These are phyloP conservation scores for Hsuehochloa calcarea DNA, from an alignment of 176 grass and related monocot genomes.

Conservation along the genomic window DNA sequence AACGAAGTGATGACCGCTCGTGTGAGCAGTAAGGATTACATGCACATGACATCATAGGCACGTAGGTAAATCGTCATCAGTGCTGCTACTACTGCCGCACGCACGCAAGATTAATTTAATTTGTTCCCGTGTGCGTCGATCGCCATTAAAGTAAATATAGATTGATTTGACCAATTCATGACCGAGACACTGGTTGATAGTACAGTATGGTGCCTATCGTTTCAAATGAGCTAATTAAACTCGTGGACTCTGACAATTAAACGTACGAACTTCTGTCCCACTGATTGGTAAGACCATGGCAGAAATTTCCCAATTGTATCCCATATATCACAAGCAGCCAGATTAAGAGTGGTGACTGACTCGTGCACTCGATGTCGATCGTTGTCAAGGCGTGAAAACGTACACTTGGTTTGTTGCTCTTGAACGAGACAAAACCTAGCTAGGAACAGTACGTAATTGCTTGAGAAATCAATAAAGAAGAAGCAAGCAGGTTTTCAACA, in stretches of 20 bases:
- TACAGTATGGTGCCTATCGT: not conserved
- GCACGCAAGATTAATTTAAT: not conserved
- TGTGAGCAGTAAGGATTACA: not conserved
- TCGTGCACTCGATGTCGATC: not conserved
- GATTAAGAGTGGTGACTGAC: not conserved
- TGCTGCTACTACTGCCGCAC: not conserved
- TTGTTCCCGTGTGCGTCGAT: not conserved
- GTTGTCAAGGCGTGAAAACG: conserved; percentile 6
- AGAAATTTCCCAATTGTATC: not conserved
- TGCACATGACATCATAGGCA: not conserved
- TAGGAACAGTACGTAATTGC: not conserved
- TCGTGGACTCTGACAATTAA: not conserved
- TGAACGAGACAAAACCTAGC: not conserved
- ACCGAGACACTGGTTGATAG: not conserved
- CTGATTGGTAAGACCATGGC: conserved; percentile 15
- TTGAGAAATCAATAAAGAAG: not conserved
- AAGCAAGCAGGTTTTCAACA: not conserved
- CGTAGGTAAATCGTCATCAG: not conserved
- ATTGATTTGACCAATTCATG: not conserved
- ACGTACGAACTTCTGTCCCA: not conserved
- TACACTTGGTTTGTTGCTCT: not conserved
- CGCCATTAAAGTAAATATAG: not conserved
- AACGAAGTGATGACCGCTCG: not conserved
- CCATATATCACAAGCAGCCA: not conserved
- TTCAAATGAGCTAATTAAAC: conserved; percentile 18